phyloP scores from a whole-genome alignment of 495 filamentous ascomycete genomes.

The Thermochaetoides thermophila region DNA sequence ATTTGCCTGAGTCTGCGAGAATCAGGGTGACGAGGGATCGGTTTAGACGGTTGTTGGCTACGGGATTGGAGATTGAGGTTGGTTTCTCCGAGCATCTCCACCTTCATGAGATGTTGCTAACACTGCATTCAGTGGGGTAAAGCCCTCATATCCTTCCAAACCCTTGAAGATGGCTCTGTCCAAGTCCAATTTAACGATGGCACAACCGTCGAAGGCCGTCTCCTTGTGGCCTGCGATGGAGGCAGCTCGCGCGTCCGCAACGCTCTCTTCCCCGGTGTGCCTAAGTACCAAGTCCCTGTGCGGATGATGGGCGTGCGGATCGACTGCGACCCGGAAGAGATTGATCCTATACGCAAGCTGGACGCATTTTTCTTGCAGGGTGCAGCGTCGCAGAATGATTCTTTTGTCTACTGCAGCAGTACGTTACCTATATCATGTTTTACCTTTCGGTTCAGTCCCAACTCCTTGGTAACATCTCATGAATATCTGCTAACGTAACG shows the following conservation, averaged over 20 bases:
- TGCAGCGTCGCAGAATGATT: conserved; percentile 37
- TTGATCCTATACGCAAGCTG: conserved; percentile 21
- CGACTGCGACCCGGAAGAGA: conserved; percentile 16
- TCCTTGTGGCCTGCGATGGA: conserved; percentile 22
- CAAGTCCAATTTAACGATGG: conserved; percentile 19
- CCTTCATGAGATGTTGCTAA: neutral
- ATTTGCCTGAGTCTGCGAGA: conserved; percentile 30
- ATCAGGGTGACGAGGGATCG: conserved; percentile 37
- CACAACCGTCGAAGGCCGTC: conserved; percentile 8
- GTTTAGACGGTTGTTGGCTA: conserved; percentile 32
- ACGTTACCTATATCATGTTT: conserved; percentile 1
- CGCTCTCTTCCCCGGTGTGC: conserved; percentile 11
- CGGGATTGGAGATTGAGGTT: conserved; percentile 31
- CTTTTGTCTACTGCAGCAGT: conserved; percentile 29
- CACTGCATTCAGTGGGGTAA: conserved; percentile 20
- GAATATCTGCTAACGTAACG: no score
- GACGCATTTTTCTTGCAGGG: conserved; percentile 51
- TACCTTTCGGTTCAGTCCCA: no score
- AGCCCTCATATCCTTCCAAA: conserved; percentile 7
- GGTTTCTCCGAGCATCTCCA: no score
- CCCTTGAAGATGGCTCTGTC: conserved; percentile 8
- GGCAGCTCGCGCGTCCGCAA: conserved; percentile 15
- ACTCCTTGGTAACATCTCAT: no score
- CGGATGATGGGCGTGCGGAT: conserved; percentile 17
- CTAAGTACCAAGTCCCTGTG: conserved; percentile 14